Evolutionary conservation across 108 stramenopile species (phyloP).

Genomic region (Cyclostephanos tholiformis): DNA sequence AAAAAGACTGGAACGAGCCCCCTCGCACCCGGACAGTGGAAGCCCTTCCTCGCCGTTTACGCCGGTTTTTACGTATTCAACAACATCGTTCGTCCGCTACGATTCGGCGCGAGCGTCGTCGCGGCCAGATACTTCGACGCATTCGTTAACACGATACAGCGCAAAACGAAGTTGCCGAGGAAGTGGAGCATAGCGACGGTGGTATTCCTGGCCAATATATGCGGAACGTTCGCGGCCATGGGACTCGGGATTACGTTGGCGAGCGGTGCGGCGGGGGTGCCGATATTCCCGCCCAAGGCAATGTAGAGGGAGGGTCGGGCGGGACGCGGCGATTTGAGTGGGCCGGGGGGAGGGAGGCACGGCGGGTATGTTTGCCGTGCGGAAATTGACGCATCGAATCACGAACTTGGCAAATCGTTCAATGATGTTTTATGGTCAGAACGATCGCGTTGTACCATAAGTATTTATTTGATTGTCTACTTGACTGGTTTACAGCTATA

Average conservation of each 20-base stretch:
- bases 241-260: slow-evolving; percentile 65
- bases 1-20: slow-evolving; percentile 56
- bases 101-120: slow-evolving; percentile 56
- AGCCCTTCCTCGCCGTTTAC: slow-evolving; percentile 63
- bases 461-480: no score
- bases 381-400: no score
- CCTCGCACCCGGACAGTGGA: slow-evolving; percentile 70
- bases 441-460: no score
- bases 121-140: slow-evolving; percentile 70
- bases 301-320: no score
- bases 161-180: slow-evolving; percentile 37
- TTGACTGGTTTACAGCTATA: no score
- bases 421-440: no score
- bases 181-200: slow-evolving; percentile 59
- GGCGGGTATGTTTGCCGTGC: no score
- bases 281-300: slow-evolving; percentile 51
- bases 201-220: slow-evolving; percentile 68
- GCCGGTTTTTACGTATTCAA: slow-evolving; percentile 62
- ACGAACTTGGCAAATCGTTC: no score
- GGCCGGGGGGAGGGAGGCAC: no score
- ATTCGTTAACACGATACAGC: slow-evolving; percentile 57
- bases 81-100: slow-evolving; percentile 60
- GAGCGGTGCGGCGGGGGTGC: slow-evolving; percentile 65
- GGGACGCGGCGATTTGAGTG: no score
- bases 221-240: slow-evolving; percentile 69